Evolutionary conservation across 2,329 filamentous ascomycete genomes (phyloP).

Genomic region (Alternaria conjuncta): DNA sequence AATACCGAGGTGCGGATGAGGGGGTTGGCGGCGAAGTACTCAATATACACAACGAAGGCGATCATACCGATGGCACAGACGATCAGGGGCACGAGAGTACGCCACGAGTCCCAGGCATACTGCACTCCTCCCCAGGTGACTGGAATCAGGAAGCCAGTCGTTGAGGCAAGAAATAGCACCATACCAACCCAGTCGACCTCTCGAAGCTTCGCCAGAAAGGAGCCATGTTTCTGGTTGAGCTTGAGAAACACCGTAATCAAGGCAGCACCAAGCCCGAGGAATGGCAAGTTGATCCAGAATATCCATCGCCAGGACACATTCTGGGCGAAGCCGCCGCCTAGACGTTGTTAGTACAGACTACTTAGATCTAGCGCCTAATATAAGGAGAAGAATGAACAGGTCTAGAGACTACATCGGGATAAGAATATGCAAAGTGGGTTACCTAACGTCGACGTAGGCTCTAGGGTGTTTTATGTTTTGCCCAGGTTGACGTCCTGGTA

Average conservation of each 20-base stretch:
- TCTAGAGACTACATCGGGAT: too few species aligned
- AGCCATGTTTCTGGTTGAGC: slow-evolving; percentile 57
- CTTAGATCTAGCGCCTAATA: too few species aligned
- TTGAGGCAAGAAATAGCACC: slow-evolving; percentile 65
- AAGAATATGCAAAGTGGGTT: too few species aligned
- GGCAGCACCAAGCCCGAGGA: slow-evolving; percentile 58
- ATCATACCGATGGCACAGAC: slow-evolving; percentile 61
- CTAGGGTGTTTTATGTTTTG: too few species aligned
- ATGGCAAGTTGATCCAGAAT: slow-evolving; percentile 69
- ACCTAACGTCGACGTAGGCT: too few species aligned
- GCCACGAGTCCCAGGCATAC: slow-evolving; percentile 69
- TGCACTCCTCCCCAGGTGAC: slow-evolving; percentile 70
- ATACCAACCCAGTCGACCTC: slow-evolving; percentile 70
- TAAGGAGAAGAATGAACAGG: too few species aligned
- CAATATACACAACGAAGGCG: slow-evolving; percentile 63
- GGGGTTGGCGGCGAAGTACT: slow-evolving; percentile 58
- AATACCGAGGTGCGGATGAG: slow-evolving; percentile 56
- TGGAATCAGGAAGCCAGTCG: slow-evolving; percentile 66
- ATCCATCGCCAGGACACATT: slow-evolving; percentile 66
- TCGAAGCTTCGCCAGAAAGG: slow-evolving; percentile 57
- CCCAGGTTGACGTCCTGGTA: too few species aligned
- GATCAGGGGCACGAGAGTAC: slow-evolving; percentile 66
- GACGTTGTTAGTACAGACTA: neutral
- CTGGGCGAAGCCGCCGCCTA: slow-evolving; percentile 61
- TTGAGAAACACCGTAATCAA: slow-evolving; percentile 61